Percentiles rank a stretch among this genome's conserved stretches.
Evolutionary conservation across 345 rosid genomes (phyloP).

Genomic region (Noccaea caerulescens): DNA sequence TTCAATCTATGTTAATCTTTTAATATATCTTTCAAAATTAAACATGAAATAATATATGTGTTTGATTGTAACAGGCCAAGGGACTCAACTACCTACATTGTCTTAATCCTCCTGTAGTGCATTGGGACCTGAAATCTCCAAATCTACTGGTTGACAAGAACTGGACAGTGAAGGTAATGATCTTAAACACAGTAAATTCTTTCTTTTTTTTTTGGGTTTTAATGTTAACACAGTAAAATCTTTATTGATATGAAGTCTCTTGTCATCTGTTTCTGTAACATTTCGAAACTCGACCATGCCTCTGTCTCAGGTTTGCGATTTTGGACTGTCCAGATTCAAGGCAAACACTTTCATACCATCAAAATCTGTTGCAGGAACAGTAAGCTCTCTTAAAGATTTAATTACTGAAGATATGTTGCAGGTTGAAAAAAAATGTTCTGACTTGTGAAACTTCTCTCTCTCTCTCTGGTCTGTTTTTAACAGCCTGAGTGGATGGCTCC

Average conservation of each 20-base stretch:
- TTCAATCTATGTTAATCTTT: background rate
- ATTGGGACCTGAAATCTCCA: conserved; percentile 98
- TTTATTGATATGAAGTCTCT: background rate
- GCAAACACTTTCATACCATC: conserved; percentile 88
- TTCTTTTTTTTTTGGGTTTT: background rate
- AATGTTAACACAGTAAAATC: background rate
- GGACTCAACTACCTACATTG: conserved; percentile 95
- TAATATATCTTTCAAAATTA: background rate
- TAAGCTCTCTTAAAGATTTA: conserved; percentile 47
- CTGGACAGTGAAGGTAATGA: conserved; percentile 89
- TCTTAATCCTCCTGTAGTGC: conserved; percentile 88
- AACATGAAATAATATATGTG: conserved; percentile 14
- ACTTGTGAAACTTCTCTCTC: conserved; percentile 39
- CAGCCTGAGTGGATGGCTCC: conserved; percentile 99
- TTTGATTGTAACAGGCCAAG: conserved; percentile 74
- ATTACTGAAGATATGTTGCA: conserved; percentile 31
- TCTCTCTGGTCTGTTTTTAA: conserved; percentile 52
- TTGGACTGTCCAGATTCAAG: conserved; percentile 95
- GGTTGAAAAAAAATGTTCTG: conserved; percentile 37
- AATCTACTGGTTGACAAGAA: conserved; percentile 94
- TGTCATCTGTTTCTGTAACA: background rate
- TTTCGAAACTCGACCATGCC: background rate
- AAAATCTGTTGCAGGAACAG: conserved; percentile 97
- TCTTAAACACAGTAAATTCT: background rate
- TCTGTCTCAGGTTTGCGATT: conserved; percentile 76